Evolutionary conservation across 306 rosid genomes (phyloP).

Genomic region (Oemleria cerasiformis): DNA sequence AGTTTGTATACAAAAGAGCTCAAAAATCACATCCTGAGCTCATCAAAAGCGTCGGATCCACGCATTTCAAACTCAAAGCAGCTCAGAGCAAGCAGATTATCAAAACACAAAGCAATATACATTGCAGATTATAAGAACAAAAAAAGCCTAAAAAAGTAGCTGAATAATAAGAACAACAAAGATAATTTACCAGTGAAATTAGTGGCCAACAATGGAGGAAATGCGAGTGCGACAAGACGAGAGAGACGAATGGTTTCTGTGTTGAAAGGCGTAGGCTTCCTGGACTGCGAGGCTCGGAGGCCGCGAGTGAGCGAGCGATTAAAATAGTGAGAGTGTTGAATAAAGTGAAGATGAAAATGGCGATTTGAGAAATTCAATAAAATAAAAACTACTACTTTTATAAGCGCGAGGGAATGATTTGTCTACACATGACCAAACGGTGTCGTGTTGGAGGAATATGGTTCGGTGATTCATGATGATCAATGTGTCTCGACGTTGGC

Average conservation of each 20-base stretch:
- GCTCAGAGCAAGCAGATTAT: slow-evolving; percentile 27
- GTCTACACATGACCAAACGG: slow-evolving; percentile 25
- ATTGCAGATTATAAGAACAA: background rate
- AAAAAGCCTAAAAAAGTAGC: background rate
- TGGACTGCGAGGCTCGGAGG: slow-evolving; percentile 10
- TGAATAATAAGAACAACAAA: background rate
- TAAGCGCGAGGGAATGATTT: background rate
- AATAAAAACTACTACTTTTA: background rate
- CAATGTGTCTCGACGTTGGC: slow-evolving; percentile 27
- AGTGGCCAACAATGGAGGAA: slow-evolving; percentile 27
- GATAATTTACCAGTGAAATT: slow-evolving; percentile 19
- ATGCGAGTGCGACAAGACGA: slow-evolving; percentile 22
- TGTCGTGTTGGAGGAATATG: slow-evolving; percentile 19
- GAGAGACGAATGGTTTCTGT: slow-evolving; percentile 7
- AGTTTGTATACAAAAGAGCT: slow-evolving; percentile 2
- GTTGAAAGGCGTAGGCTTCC: slow-evolving; percentile 16
- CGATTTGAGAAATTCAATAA: slow-evolving; percentile 20
- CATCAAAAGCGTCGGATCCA: slow-evolving; percentile 45
- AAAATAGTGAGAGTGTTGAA: background rate
- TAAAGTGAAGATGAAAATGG: slow-evolving; percentile 21
- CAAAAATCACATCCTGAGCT: slow-evolving; percentile 17
- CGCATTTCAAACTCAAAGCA: slow-evolving; percentile 10
- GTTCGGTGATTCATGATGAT: background rate
- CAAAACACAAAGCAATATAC: background rate
- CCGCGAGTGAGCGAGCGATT: background rate